A percentile compares a stretch with the other conserved stretches of the same genome.
These are phyloP conservation scores for Colletotrichum melonis DNA, from an alignment of 2,329 filamentous ascomycete genomes.

Conservation along the genomic window DNA sequence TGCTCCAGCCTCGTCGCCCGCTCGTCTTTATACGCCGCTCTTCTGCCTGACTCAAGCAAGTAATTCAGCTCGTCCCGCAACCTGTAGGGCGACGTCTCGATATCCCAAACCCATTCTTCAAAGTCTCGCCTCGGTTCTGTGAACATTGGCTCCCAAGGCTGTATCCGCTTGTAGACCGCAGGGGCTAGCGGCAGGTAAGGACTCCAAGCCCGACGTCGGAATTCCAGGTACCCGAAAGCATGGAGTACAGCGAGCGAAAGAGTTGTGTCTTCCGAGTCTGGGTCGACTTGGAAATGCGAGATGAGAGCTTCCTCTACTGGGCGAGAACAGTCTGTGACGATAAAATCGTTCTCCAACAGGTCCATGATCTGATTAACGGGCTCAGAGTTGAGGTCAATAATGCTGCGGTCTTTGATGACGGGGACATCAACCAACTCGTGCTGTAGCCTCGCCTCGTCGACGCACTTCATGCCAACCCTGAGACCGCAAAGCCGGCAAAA, in stretches of 20 bases:
- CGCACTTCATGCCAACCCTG: slow-evolving; percentile 2
- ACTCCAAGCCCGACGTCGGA: slow-evolving; percentile 38
- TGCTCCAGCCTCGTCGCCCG: slow-evolving; percentile 32
- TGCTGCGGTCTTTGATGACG: background rate
- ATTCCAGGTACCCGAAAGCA: slow-evolving; percentile 40
- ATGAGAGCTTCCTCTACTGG: background rate
- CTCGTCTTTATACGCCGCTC: slow-evolving; percentile 35
- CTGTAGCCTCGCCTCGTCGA: background rate
- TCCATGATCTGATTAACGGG: slow-evolving; percentile 8
- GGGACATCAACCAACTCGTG: slow-evolving; percentile 20
- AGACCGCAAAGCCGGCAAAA: slow-evolving; percentile 26
- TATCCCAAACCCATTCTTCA: slow-evolving; percentile 32
- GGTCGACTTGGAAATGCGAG: background rate
- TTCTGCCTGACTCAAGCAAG: slow-evolving; percentile 31
- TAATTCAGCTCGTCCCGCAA: slow-evolving; percentile 36
- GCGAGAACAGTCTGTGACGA: background rate
- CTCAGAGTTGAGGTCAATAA: slow-evolving; percentile 23
- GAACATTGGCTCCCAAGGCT: slow-evolving; percentile 34
- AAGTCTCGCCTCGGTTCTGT: background rate
- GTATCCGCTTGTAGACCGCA: slow-evolving; percentile 26
- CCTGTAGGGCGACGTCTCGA: slow-evolving; percentile 31
- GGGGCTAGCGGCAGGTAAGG: slow-evolving; percentile 37
- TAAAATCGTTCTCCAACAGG: slow-evolving; percentile 4
- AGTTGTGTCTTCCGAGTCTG: slow-evolving; percentile 26
- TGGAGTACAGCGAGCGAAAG: slow-evolving; percentile 41